These are phyloP conservation scores for Sugiyamaella novakii DNA, from an alignment of 1,139 yeast species.

Conservation along the genomic window DNA sequence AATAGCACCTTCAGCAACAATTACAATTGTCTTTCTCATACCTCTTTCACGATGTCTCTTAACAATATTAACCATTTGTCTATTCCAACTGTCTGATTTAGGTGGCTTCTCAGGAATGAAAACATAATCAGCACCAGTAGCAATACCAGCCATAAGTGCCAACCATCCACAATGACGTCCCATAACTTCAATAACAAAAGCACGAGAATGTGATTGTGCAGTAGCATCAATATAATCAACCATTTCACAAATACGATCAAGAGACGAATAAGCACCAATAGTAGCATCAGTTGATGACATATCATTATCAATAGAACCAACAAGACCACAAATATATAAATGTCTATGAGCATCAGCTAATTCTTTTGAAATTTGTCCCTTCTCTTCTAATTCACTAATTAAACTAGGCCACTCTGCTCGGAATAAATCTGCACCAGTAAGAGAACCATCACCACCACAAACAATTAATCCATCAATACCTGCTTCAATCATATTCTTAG, in stretches of 20 bases:
- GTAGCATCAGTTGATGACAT: slow-evolving; percentile 97
- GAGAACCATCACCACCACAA: slow-evolving; percentile 99
- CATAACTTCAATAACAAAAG: slow-evolving; percentile 97
- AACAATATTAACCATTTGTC: slow-evolving; percentile 62
- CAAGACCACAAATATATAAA: slow-evolving; percentile 89
- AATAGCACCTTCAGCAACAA: slow-evolving; percentile 97
- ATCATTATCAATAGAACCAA: slow-evolving; percentile 96
- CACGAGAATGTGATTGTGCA: slow-evolving; percentile 95
- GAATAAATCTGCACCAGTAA: slow-evolving; percentile 95
- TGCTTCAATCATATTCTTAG: slow-evolving; percentile 77
- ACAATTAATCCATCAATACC: slow-evolving; percentile 96
- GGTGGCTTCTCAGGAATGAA: slow-evolving; percentile 93
- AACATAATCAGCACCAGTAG: slow-evolving; percentile 93
- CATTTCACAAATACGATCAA: slow-evolving; percentile 90
- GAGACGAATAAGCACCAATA: slow-evolving; percentile 92
- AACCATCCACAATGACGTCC: slow-evolving; percentile 99
- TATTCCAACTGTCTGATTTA: slow-evolving; percentile 65
- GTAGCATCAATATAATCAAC: slow-evolving; percentile 96
- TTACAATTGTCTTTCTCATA: slow-evolving; percentile 89
- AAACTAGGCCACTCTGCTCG: slow-evolving; percentile 93
- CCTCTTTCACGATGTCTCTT: slow-evolving; percentile 81
- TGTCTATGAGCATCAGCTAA: slow-evolving; percentile 64
- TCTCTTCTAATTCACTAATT: slow-evolving; percentile 64
- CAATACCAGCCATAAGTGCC: slow-evolving; percentile 93
- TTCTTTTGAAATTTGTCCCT: slow-evolving; percentile 56